Evolutionary conservation across 805 yeast species (phyloP), one percentile per base, ranked within the genome.

Genomic region (Wickerhamomyces bovis): DNA sequence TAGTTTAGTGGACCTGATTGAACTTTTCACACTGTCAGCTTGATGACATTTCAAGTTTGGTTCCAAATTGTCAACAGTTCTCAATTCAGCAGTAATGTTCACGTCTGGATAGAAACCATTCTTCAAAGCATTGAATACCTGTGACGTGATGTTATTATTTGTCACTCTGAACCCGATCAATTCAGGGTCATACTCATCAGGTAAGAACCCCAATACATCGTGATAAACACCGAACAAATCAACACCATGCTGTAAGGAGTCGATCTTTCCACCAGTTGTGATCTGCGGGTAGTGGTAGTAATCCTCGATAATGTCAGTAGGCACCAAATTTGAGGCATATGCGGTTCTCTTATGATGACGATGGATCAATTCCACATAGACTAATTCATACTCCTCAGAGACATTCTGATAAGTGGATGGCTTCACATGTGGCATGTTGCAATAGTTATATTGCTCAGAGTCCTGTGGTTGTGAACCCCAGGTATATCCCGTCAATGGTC

Each of bases 331-430:
- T 8, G 62, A 35, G 3, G 60, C 57, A 52, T 71, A 71, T 18
- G 73, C 66, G 1, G 76, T 68, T 49, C 76, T 63, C 48, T 68
- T 69, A 49, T 71, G 76, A 50, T 71, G 76, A 30, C 76, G 66
- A 50, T 71, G 76, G 21, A 71, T 58, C 41, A 68, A 51, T 46
- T 71, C 74, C 21, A 70, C 71, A 44, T 68, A 69, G 13, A 58
- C 53, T 39, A 70, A 44, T 28, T 55, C 56, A 46, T 64, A 70
- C 5, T 53, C 54, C 23, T 55, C 51, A 6, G 57, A 53, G 6
- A 60, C 57, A 38, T 63, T 63, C 26, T 57, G 63, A 18, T 66
- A 61, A 13, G 64, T 57, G 38, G 38, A 16, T 23, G 41, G 46
- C 38, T 69, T 65, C n/a, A 58, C 61, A 48, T 68, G 75, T 7